phyloP scores from a whole-genome alignment of 495 filamentous ascomycete genomes.

The Coniosporium apollinis region DNA sequence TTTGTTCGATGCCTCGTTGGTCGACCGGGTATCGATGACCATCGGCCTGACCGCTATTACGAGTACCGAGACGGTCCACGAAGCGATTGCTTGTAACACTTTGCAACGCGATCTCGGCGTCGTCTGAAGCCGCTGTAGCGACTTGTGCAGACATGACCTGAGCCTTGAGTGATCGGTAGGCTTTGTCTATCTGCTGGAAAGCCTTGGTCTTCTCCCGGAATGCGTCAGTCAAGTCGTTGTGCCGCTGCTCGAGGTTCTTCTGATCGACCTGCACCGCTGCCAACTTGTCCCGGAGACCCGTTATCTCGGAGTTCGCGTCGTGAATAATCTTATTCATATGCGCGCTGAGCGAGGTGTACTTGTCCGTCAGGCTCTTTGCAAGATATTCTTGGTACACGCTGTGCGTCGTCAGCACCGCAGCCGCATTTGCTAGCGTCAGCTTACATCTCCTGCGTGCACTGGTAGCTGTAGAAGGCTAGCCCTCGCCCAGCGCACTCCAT shows the following conservation, averaged over 20 bases:
- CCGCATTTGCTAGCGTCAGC: neutral
- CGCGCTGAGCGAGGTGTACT: constrained; percentile 46
- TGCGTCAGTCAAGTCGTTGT: constrained; percentile 52
- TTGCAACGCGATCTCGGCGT: constrained; percentile 41
- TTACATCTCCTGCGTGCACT: constrained; percentile 81
- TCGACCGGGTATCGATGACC: constrained; percentile 19
- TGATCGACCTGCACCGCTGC: constrained; percentile 50
- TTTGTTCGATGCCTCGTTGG: constrained; percentile 25
- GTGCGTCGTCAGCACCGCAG: constrained; percentile 8
- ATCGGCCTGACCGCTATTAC: constrained; percentile 4
- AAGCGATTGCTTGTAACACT: constrained; percentile 9
- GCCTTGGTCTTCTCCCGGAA: constrained; percentile 60
- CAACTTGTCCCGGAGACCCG: constrained; percentile 45
- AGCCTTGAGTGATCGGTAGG: constrained; percentile 71
- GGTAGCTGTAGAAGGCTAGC: constrained; percentile 80
- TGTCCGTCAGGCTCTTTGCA: constrained; percentile 56
- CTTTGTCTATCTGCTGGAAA: constrained; percentile 60
- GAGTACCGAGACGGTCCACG: constrained; percentile 12
- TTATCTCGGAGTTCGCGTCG: constrained; percentile 69
- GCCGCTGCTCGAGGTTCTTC: constrained; percentile 53
- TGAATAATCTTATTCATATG: constrained; percentile 69
- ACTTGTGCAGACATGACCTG: constrained; percentile 52
- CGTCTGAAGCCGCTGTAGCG: constrained; percentile 50
- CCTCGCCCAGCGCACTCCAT: constrained; percentile 83
- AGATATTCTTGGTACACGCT: constrained; percentile 74